Conservation (phyloP, 768 basidiomycete genomes). For the Naganishia vishniacii region DNA sequence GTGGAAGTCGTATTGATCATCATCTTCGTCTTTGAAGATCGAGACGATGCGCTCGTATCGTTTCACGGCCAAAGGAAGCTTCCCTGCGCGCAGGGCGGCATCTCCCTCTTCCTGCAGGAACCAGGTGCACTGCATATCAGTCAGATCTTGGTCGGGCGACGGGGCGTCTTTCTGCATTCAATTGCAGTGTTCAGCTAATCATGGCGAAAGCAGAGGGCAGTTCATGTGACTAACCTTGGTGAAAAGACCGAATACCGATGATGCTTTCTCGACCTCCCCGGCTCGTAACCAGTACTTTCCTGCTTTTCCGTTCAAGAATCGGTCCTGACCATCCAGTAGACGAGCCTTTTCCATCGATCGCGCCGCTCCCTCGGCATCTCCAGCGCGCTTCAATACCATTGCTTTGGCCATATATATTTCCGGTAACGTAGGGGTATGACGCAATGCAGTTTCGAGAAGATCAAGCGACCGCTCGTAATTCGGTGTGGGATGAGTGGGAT, state of each 20-base stretch:
- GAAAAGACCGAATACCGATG: slow-evolving; percentile 70
- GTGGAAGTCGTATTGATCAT: slow-evolving; percentile 98
- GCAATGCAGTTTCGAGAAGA: slow-evolving; percentile 61
- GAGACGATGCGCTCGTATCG: slow-evolving; percentile 70
- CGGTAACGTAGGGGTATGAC: slow-evolving; percentile 88
- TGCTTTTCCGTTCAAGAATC: slow-evolving; percentile 87
- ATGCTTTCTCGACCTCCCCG: slow-evolving; percentile 71
- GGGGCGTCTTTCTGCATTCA: slow-evolving; percentile 69
- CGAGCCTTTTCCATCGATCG: slow-evolving; percentile 72
- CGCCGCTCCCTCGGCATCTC: slow-evolving; percentile 72
- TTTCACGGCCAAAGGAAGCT: slow-evolving; percentile 74
- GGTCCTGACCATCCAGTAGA: slow-evolving; percentile 81
- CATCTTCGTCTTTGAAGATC: slow-evolving; percentile 81
- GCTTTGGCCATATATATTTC: slow-evolving; percentile 79
- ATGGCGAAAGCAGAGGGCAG: background rate
- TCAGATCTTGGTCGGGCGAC: slow-evolving; percentile 69
- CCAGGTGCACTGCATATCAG: slow-evolving; percentile 91
- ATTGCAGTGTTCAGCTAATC: background rate
- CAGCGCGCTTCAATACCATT: slow-evolving; percentile 76
- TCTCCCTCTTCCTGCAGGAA: slow-evolving; percentile 79
- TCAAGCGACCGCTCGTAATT: slow-evolving; percentile 41
- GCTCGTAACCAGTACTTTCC: slow-evolving; percentile 85
- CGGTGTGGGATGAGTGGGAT: slow-evolving; percentile 46
- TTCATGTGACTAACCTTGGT: slow-evolving; percentile 70
- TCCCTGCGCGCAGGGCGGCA: slow-evolving; percentile 61